phyloP scores from a whole-genome alignment of 176 grass and related monocot species.

The Zea luxurians region DNA sequence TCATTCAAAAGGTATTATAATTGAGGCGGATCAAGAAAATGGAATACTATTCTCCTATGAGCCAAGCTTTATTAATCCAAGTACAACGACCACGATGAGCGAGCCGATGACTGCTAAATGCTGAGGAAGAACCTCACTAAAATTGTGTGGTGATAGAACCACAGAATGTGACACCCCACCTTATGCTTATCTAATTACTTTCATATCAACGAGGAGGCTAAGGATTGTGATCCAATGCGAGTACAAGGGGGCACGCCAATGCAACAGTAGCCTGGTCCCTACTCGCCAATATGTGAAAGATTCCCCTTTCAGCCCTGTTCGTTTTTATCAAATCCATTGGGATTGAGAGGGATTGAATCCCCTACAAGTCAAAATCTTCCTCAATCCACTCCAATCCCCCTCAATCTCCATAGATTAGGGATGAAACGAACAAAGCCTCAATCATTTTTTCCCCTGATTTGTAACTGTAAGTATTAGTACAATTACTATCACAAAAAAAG shows the following conservation, averaged over 20 bases:
- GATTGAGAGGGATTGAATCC: too few species aligned
- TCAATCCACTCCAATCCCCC: too few species aligned
- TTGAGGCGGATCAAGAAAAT: background rate
- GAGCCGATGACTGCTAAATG: background rate
- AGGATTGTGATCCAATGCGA: background rate
- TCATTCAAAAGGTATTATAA: background rate
- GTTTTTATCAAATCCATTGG: too few species aligned
- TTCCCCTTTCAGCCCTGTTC: too few species aligned
- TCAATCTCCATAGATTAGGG: too few species aligned
- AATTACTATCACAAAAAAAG: too few species aligned
- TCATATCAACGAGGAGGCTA: background rate
- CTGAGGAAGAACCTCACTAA: background rate
- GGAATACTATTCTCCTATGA: background rate
- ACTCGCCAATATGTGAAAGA: background rate
- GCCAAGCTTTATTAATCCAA: background rate
- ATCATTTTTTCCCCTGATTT: background rate
- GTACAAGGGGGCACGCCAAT: background rate
- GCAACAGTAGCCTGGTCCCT: constrained; percentile 14
- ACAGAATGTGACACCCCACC: constrained; percentile 14
- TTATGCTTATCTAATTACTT: constrained; percentile 4
- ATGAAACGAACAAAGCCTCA: too few species aligned
- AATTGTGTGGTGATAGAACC: constrained; percentile 13
- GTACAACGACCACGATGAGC: background rate
- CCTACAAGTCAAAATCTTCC: too few species aligned
- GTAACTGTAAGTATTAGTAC: background rate